A percentile compares a stretch with the other conserved stretches of the same genome.
Conservation (phyloP, 257 asterid genomes). For the Solanum pennellii region DNA sequence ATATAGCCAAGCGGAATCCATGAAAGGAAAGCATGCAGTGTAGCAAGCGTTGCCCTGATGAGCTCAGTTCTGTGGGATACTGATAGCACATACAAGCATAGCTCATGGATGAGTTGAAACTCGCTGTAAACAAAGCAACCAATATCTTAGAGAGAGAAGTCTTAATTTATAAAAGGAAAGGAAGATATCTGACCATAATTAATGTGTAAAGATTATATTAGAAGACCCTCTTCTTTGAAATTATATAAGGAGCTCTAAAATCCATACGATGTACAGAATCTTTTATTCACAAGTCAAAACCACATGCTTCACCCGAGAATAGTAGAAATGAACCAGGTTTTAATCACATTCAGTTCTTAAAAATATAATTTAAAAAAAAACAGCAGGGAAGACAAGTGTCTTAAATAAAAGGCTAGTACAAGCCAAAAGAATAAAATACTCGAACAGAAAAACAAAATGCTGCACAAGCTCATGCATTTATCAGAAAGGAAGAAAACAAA, state of each 20-base stretch:
- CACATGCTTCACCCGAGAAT: background rate
- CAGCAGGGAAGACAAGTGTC: background rate
- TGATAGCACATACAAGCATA: conserved; percentile 81
- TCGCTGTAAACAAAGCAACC: conserved; percentile 46
- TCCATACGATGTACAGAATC: background rate
- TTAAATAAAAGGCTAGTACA: background rate
- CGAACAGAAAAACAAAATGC: background rate
- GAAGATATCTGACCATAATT: background rate
- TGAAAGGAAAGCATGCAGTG: conserved; percentile 92
- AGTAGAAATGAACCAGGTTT: background rate
- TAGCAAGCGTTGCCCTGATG: conserved; percentile 84
- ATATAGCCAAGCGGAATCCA: conserved; percentile 99
- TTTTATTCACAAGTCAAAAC: background rate
- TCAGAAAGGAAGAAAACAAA: background rate
- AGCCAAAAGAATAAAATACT: background rate
- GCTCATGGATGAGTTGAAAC: conserved; percentile 91
- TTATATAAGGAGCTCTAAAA: background rate
- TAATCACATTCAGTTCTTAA: background rate
- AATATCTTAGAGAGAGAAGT: background rate
- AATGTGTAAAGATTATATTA: background rate
- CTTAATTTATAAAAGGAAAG: background rate
- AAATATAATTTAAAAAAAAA: background rate
- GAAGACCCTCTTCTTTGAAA: background rate
- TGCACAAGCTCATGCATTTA: background rate
- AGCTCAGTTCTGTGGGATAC: conserved; percentile 97